Conservation (phyloP, 2,329 filamentous ascomycete species). For the Lasiodiplodia sp. region DNA sequence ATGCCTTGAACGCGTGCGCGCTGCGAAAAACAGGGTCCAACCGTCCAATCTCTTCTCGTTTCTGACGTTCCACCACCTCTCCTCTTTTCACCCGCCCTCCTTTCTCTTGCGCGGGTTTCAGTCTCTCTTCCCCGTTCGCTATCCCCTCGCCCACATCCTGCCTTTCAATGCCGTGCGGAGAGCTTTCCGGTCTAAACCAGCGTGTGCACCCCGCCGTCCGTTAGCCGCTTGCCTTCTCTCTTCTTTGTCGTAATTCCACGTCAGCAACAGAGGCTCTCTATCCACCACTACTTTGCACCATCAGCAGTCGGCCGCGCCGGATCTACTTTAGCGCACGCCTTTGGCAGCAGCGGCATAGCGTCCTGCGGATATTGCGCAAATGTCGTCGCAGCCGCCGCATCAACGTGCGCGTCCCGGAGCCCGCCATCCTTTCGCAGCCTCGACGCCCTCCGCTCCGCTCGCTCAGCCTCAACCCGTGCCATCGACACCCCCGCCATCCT, state of each 20-base stretch:
- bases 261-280: not conserved
- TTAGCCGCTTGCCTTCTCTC: not conserved
- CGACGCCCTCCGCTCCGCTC: conserved; percentile 29
- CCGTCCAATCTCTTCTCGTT: not conserved
- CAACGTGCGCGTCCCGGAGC: conserved; percentile 21
- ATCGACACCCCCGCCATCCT: conserved; percentile 24
- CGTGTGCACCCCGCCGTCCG: conserved; percentile 4
- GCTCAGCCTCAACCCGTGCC: conserved; percentile 29
- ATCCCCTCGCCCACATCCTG: not conserved
- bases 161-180: conserved; percentile 12
- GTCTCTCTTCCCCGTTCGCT: not conserved
- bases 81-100: not conserved
- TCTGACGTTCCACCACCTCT: not conserved
- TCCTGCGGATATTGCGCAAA: not conserved
- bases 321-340: not conserved
- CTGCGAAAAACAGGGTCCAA: conserved; percentile 8
- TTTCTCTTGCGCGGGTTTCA: not conserved
- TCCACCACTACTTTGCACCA: not conserved
- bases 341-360: not conserved
- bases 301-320: not conserved
- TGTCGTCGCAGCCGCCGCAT: conserved; percentile 13
- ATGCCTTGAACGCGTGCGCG: conserved; percentile 26
- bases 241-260: not conserved
- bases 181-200: not conserved
- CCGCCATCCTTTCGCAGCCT: conserved; percentile 25